These are phyloP conservation scores for Gracilaria domingensis DNA, from an alignment of 23 red algal genomes.

Conservation along the genomic window DNA sequence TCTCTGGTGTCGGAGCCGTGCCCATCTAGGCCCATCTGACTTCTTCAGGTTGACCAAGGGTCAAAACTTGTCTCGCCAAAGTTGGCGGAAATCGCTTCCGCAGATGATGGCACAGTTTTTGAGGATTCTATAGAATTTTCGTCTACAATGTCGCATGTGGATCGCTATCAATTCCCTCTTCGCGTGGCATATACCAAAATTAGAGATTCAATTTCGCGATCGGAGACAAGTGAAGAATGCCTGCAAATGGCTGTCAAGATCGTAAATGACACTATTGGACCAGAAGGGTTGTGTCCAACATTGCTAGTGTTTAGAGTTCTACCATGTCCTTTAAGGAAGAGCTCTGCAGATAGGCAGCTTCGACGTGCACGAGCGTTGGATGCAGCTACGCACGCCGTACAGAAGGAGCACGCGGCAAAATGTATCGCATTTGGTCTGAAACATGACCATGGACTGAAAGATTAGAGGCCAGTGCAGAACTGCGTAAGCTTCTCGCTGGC, in stretches of 20 bases:
- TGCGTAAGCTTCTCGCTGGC: slow-evolving; percentile 9
- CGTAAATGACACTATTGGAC: slow-evolving; percentile 15
- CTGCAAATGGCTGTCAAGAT: slow-evolving; percentile 1
- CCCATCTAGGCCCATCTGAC: slow-evolving; percentile 19
- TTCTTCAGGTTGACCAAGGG: slow-evolving; percentile 37
- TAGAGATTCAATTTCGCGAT: neutral
- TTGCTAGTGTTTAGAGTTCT: neutral
- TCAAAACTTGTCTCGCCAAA: slow-evolving; percentile 20
- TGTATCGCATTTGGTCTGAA: slow-evolving; percentile 22
- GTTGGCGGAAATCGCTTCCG: neutral
- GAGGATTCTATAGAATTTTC: slow-evolving; percentile 25
- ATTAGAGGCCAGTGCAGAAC: neutral
- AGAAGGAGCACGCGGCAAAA: slow-evolving; percentile 4
- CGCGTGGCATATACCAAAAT: slow-evolving; percentile 35
- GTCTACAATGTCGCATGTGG: slow-evolving; percentile 23
- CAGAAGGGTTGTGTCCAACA: slow-evolving; percentile 23
- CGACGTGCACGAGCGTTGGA: slow-evolving; percentile 28
- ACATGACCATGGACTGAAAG: slow-evolving; percentile 20
- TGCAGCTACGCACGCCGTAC: slow-evolving; percentile 4
- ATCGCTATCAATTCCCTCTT: slow-evolving; percentile 22
- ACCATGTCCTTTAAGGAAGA: slow-evolving; percentile 27
- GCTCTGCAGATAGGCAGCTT: neutral
- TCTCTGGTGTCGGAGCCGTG: slow-evolving; percentile 3
- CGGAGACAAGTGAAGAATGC: slow-evolving; percentile 17
- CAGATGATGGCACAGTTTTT: neutral